These are phyloP conservation scores for Annulohypoxylon nitens DNA, from an alignment of 495 filamentous ascomycete species.

Conservation along the genomic window DNA sequence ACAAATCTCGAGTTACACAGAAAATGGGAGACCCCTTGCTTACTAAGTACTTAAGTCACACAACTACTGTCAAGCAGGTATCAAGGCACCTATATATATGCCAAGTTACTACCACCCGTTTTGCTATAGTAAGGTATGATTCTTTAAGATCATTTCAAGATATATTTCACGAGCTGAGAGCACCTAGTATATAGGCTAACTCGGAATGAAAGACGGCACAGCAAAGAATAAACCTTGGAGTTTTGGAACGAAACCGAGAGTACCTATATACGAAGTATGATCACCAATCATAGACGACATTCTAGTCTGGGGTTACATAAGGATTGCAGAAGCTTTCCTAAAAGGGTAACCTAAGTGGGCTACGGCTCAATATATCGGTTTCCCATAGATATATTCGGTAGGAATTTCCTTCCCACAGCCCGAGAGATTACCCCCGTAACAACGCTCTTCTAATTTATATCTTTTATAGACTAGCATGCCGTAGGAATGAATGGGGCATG, in stretches of 20 bases:
- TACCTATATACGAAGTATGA: not conserved
- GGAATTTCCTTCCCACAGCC: not conserved
- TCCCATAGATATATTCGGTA: not conserved
- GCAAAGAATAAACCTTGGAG: not conserved
- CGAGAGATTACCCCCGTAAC: not conserved
- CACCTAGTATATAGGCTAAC: too few species aligned
- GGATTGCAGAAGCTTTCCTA: not conserved
- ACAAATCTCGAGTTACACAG: too few species aligned
- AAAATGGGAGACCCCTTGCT: too few species aligned
- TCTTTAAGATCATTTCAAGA: too few species aligned
- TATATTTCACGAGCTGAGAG: too few species aligned
- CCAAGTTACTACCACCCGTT: too few species aligned
- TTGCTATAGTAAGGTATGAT: too few species aligned
- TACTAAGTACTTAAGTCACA: too few species aligned
- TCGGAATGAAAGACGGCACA: too few species aligned
- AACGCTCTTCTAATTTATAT: not conserved
- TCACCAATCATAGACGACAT: not conserved
- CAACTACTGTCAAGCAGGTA: too few species aligned
- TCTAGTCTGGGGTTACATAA: not conserved
- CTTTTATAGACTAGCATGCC: not conserved
- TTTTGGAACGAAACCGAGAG: not conserved
- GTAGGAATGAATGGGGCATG: constrained; percentile 9
- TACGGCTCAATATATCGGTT: not conserved
- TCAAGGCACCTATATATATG: too few species aligned
- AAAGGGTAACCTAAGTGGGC: not conserved